Conservation (phyloP, 2,329 filamentous ascomycete species). For the Aspergillus japonicus region DNA sequence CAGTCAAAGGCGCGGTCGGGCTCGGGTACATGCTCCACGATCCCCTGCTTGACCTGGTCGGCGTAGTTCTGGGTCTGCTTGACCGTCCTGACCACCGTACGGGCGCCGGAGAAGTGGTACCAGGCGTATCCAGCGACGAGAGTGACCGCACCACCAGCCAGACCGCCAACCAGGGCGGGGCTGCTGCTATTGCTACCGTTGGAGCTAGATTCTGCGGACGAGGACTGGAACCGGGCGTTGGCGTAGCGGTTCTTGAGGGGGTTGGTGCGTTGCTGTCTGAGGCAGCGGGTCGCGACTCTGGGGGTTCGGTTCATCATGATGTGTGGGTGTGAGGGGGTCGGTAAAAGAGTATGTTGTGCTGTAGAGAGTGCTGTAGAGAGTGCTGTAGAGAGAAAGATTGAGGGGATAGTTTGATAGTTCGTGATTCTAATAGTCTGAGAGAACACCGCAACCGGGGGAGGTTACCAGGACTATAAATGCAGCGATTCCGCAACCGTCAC, state of each 20-base stretch:
- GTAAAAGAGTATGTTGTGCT: not conserved
- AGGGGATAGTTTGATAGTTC: not conserved
- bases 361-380: not conserved
- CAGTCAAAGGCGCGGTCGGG: slow-evolving; percentile 66
- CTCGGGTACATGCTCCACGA: slow-evolving; percentile 63
- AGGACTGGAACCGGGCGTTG: slow-evolving; percentile 30
- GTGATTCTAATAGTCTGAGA: not conserved
- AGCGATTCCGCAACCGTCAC: not conserved
- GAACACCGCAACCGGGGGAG: not conserved
- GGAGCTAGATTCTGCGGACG: slow-evolving; percentile 25
- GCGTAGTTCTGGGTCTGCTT: slow-evolving; percentile 62
- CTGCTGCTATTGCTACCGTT: slow-evolving; percentile 21
- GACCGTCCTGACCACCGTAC: slow-evolving; percentile 49
- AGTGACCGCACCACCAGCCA: slow-evolving; percentile 51
- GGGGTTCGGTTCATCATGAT: slow-evolving; percentile 6
- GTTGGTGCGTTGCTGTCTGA: not conserved
- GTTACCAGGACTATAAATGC: not conserved
- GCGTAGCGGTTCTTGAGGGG: not conserved
- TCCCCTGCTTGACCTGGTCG: slow-evolving; percentile 58
- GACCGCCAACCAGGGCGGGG: slow-evolving; percentile 46
- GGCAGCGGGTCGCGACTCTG: slow-evolving; percentile 1
- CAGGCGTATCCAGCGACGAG: slow-evolving; percentile 51
- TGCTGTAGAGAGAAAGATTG: not conserved
- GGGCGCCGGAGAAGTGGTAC: slow-evolving; percentile 55
- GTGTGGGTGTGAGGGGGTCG: not conserved